Percentiles rank a stretch among this genome's conserved stretches.
phyloP scores from a whole-genome alignment of 176 grass and related monocot genomes.

The Lolium perenne region DNA sequence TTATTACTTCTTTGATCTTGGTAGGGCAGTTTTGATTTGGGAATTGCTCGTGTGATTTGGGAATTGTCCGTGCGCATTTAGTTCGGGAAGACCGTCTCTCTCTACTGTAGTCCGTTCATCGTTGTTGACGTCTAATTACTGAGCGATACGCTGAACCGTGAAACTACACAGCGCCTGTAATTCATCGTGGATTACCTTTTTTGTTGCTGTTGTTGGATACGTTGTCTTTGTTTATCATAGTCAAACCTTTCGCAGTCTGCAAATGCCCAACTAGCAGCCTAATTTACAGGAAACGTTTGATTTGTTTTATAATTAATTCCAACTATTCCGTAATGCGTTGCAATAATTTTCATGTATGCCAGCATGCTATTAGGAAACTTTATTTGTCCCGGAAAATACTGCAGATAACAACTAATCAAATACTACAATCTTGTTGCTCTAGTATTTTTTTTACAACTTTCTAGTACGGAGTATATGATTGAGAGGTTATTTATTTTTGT shows the following conservation, averaged over 20 bases:
- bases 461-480: too few relatives aligned
- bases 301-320: background rate
- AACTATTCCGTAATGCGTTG: background rate
- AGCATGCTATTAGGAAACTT: background rate
- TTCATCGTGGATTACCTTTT: background rate
- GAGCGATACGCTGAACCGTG: background rate
- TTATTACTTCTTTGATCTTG: background rate
- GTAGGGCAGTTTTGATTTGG: background rate
- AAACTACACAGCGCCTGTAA: background rate
- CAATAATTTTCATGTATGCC: background rate
- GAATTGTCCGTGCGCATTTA: background rate
- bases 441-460: background rate
- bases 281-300: background rate
- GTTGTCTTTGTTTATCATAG: conserved; percentile 22
- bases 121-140: background rate
- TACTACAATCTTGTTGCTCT: background rate
- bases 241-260: background rate
- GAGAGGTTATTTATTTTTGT: background rate
- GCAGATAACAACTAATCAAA: background rate
- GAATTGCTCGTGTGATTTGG: background rate
- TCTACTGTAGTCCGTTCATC: too few relatives aligned
- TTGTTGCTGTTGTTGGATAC: conserved; percentile 5
- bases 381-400: background rate
- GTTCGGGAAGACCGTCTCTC: background rate
- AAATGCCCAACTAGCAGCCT: conserved; percentile 11